Percentiles rank a stretch among this genome's conserved stretches.
phyloP scores from a whole-genome alignment of 1,139 yeast genomes.

The Komagataea norvegica region DNA sequence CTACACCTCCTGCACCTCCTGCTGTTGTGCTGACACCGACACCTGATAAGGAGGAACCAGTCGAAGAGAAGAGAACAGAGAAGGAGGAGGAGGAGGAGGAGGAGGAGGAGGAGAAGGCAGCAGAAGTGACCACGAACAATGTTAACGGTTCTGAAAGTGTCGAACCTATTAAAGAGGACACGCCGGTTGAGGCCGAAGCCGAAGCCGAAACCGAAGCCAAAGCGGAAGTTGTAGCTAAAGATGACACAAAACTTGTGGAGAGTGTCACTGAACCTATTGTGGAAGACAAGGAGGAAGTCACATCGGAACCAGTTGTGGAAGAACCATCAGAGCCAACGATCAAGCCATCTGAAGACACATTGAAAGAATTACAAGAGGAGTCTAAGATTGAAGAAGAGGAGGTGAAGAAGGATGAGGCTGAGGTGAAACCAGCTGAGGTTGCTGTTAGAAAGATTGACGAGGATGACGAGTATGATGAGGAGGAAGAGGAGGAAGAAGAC shows the following conservation, averaged over 20 bases:
- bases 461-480: slow-evolving; percentile 82
- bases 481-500: slow-evolving; percentile 29
- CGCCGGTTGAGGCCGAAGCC: too few relatives aligned
- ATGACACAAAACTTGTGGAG: too few relatives aligned
- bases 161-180: too few relatives aligned
- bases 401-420: slow-evolving; percentile 29
- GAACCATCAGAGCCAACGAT: slow-evolving; percentile 24
- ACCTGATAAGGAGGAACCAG: not conserved
- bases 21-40: too few relatives aligned
- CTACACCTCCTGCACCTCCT: too few relatives aligned
- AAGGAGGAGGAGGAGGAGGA: slow-evolving; percentile 2
- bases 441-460: slow-evolving; percentile 76
- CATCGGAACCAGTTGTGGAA: slow-evolving; percentile 6
- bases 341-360: slow-evolving; percentile 40
- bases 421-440: slow-evolving; percentile 43
- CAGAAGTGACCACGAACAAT: slow-evolving; percentile 28
- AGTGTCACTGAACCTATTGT: too few relatives aligned
- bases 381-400: slow-evolving; percentile 37
- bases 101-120: slow-evolving; percentile 5
- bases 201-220: slow-evolving; percentile 5
- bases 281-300: too few relatives aligned
- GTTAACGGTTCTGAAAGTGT: too few relatives aligned
- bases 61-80: slow-evolving; percentile 7
- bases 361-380: slow-evolving; percentile 40
- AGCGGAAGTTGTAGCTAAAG: too few relatives aligned